Conservation (phyloP, 2,329 filamentous ascomycete species). For the Fusarium annulatum region DNA sequence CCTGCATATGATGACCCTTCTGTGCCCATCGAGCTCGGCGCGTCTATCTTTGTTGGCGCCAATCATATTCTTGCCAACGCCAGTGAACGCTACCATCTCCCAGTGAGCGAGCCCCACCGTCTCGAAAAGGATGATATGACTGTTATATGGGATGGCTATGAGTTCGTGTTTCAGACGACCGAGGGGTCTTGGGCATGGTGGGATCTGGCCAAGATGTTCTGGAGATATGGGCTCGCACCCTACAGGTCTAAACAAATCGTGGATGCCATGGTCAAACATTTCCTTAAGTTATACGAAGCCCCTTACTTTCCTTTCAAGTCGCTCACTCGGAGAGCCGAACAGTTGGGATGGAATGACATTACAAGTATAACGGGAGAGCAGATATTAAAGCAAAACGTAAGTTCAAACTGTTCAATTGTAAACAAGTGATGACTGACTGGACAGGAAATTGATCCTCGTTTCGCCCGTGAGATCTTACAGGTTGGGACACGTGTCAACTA, state of each 20-base stretch:
- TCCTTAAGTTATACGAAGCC: slow-evolving; percentile 81
- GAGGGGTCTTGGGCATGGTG: slow-evolving; percentile 76
- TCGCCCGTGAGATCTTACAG: slow-evolving; percentile 86
- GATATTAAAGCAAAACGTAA: slow-evolving; percentile 72
- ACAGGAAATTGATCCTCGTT: slow-evolving; percentile 68
- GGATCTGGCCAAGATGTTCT: slow-evolving; percentile 81
- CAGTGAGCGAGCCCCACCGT: slow-evolving; percentile 58
- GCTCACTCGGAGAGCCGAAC: slow-evolving; percentile 73
- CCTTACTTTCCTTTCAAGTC: slow-evolving; percentile 88
- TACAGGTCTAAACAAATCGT: slow-evolving; percentile 79
- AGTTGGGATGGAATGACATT: slow-evolving; percentile 72
- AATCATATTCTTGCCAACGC: slow-evolving; percentile 87
- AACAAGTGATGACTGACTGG: not conserved
- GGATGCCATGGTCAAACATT: slow-evolving; percentile 75
- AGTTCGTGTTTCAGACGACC: slow-evolving; percentile 76
- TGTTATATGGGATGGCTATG: slow-evolving; percentile 85
- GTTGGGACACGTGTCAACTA: slow-evolving; percentile 95
- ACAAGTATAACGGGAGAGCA: slow-evolving; percentile 80
- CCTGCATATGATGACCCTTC: slow-evolving; percentile 75
- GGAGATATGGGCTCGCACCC: slow-evolving; percentile 86
- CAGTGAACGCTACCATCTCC: slow-evolving; percentile 76
- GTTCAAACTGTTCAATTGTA: not conserved
- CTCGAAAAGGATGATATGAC: slow-evolving; percentile 66
- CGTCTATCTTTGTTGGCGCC: slow-evolving; percentile 87
- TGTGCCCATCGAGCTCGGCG: slow-evolving; percentile 85